Evolutionary conservation across 2,329 filamentous ascomycete species (phyloP).

Genomic region (Colletotrichum eremochloae): DNA sequence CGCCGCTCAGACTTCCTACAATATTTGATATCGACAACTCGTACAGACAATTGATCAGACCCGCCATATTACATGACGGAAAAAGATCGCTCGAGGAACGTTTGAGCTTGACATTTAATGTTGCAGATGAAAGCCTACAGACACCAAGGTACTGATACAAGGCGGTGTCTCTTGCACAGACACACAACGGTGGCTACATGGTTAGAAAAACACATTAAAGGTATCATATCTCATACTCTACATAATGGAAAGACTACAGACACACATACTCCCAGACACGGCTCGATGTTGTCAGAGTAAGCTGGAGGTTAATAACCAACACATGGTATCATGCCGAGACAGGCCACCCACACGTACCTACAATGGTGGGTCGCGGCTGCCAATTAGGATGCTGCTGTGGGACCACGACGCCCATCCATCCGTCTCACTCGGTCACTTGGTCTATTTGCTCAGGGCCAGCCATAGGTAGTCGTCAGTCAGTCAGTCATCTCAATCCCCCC

Average conservation of each 20-base stretch:
- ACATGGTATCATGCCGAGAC: conserved; percentile 5
- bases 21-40: background rate
- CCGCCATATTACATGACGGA: background rate
- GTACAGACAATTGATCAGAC: background rate
- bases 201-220: too few species aligned
- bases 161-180: too few species aligned
- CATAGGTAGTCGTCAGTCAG: too few species aligned
- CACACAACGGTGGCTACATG: too few species aligned
- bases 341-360: background rate
- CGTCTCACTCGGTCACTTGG: background rate
- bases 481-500: background rate
- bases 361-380: conserved; percentile 8
- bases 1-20: background rate
- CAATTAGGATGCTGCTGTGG: conserved; percentile 6
- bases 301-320: background rate
- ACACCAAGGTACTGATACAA: too few species aligned
- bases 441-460: background rate
- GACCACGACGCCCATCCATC: background rate
- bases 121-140: background rate
- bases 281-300: background rate
- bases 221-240: too few species aligned
- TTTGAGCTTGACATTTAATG: background rate
- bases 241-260: background rate
- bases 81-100: accelerated
- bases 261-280: background rate